Evolutionary conservation across 306 rosid species (phyloP), one percentile per base, ranked within the genome.

Genomic region (Medicago arabica): DNA sequence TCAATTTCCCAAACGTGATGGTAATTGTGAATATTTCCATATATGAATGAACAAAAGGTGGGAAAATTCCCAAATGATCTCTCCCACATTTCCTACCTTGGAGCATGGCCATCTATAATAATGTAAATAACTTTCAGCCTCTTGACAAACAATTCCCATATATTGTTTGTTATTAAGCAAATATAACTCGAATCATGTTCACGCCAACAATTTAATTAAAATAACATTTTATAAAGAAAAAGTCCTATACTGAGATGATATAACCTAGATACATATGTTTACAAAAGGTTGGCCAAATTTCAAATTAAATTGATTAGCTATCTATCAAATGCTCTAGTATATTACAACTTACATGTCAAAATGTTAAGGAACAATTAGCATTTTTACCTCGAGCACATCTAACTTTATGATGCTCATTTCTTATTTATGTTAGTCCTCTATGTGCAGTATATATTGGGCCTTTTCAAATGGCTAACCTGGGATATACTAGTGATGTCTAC

Each of bases 401-500:
- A 21, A 49, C 19, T 50, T 50, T 1, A 50, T n/a, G 34, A 18
- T 38, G 69, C 71, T 59, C 10, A n/a, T 54, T 15, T 69, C 55
- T 43, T 53, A 43, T 31, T 21, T 14, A 25, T 49, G 13, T 11
- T 25, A 81, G 68, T 69, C 60, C 61, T 69, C 66, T 44, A 55
- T 60, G 77, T 51, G 69, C 53, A 69, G 74, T 75, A 69, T 17
- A 18, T 23, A 55, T 61, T 17, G 67, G 16, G 7, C 71, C 66
- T 80, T 67, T 51, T 41, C 74, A 39, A 71, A 64, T 28, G 55
- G 65, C 58, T 34, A 46, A 6, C 65, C 2, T 64, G 17, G 80
- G 67, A 17, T 25, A 67, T 74, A 49, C 53, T 50, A 75, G 38
- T 50, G 80, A 68, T 16, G 44, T 58, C 57, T 38, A 74, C 75